Conservation (phyloP, 257 asterid species). For the Salvia rosmarinus region DNA sequence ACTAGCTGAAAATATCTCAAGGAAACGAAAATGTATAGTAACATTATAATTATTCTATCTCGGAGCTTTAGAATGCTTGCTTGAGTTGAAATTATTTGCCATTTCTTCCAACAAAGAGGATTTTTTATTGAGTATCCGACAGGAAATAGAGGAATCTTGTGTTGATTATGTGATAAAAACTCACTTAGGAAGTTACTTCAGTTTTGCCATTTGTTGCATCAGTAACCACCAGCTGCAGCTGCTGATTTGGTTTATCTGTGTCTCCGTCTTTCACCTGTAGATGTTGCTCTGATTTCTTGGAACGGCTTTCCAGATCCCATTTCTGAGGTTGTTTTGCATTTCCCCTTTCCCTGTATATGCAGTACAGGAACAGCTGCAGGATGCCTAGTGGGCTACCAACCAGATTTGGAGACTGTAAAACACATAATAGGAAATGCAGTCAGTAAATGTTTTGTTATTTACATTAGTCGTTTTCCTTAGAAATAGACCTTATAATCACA, state of each 20-base stretch:
- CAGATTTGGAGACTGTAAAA: slow-evolving; percentile 68
- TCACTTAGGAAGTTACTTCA: slow-evolving; percentile 16
- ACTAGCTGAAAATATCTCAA: neutral
- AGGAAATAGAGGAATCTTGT: neutral
- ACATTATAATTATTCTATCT: neutral
- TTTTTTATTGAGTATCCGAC: neutral
- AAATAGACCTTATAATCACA: slow-evolving; percentile 1
- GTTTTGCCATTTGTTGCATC: slow-evolving; percentile 30
- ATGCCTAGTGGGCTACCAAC: slow-evolving; percentile 76
- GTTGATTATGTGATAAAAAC: slow-evolving; percentile 8
- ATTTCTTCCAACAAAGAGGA: neutral
- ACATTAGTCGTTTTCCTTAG: neutral
- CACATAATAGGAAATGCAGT: neutral
- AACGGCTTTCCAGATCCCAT: slow-evolving; percentile 44
- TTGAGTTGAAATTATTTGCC: neutral
- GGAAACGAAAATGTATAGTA: neutral
- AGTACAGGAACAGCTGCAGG: slow-evolving; percentile 72
- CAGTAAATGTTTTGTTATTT: neutral
- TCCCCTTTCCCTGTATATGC: slow-evolving; percentile 53
- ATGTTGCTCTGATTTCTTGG: slow-evolving; percentile 30
- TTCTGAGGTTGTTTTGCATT: slow-evolving; percentile 40
- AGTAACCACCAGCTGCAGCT: slow-evolving; percentile 26
- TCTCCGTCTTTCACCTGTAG: slow-evolving; percentile 26
- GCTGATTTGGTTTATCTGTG: slow-evolving; percentile 33
- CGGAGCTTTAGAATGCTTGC: neutral